A percentile compares a stretch with the other conserved stretches of the same genome.
Evolutionary conservation across 1,284 basidiomycete genomes (phyloP).

Genomic region (Cryptococcus maquisensis): DNA sequence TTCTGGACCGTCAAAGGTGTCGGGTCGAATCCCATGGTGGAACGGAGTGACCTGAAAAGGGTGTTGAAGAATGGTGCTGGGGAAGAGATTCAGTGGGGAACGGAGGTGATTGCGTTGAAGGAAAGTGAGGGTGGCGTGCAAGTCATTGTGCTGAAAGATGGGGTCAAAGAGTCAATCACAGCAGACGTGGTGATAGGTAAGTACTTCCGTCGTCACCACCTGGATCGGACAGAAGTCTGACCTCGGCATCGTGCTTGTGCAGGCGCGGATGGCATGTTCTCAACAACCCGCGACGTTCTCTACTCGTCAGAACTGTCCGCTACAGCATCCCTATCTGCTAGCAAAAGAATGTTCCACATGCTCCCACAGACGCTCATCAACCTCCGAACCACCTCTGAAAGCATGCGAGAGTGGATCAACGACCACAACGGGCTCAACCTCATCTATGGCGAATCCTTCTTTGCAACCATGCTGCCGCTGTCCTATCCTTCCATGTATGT

Average conservation of each 20-base stretch:
- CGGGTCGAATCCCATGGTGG: conserved; percentile 12
- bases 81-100: conserved; percentile 4
- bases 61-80: conserved; percentile 7
- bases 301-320: no score
- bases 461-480: conserved; percentile 13
- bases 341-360: no score
- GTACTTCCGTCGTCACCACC: no score
- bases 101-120: no score
- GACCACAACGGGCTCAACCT: conserved; percentile 16
- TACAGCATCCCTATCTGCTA: no score
- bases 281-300: conserved; percentile 9
- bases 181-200: conserved; percentile 18
- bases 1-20: conserved; percentile 11
- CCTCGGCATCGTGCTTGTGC: no score
- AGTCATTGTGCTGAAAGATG: no score
- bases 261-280: conserved; percentile 30
- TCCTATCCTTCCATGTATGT: conserved; percentile 6
- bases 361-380: conserved; percentile 18
- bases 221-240: no score
- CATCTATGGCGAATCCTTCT: conserved; percentile 15
- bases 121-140: no score
- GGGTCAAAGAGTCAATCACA: background rate
- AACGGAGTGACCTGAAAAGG: conserved; percentile 12
- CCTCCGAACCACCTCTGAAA: conserved; percentile 2
- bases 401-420: conserved; percentile 6